phyloP scores from a whole-genome alignment of 805 yeast genomes.

The Pichia paraexigua region DNA sequence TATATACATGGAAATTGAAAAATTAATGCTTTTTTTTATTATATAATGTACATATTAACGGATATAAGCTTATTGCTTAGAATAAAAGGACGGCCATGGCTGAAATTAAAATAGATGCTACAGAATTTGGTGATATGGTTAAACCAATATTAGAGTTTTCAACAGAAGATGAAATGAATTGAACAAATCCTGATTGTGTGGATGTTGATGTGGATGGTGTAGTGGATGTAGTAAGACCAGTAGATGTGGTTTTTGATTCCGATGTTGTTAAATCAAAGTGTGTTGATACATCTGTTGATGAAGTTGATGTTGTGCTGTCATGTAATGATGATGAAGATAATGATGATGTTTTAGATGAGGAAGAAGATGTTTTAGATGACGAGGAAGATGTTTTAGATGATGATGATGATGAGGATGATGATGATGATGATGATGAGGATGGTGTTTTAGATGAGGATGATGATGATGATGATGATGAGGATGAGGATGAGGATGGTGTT shows the following conservation, averaged over 20 bases:
- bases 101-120: background rate
- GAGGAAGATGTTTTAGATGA: background rate
- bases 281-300: background rate
- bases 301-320: background rate
- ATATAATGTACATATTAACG: background rate
- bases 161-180: constrained; percentile 1
- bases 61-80: background rate
- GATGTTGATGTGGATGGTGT: background rate
- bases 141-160: background rate
- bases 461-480: background rate
- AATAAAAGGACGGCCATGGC: background rate
- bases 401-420: background rate
- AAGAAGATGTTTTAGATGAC: background rate
- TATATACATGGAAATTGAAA: background rate
- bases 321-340: constrained; percentile 1
- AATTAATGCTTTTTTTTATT: background rate
- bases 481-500: background rate
- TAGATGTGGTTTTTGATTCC: background rate
- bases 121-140: background rate
- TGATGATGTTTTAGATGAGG: background rate
- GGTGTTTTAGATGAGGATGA: no score
- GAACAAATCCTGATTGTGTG: constrained; percentile 1
- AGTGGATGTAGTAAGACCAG: background rate
- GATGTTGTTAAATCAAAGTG: background rate
- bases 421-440: background rate